Percentiles rank a stretch among this genome's conserved stretches.
Evolutionary conservation across 495 filamentous ascomycete genomes (phyloP).

Genomic region (Trichoderma orchidacearum): DNA sequence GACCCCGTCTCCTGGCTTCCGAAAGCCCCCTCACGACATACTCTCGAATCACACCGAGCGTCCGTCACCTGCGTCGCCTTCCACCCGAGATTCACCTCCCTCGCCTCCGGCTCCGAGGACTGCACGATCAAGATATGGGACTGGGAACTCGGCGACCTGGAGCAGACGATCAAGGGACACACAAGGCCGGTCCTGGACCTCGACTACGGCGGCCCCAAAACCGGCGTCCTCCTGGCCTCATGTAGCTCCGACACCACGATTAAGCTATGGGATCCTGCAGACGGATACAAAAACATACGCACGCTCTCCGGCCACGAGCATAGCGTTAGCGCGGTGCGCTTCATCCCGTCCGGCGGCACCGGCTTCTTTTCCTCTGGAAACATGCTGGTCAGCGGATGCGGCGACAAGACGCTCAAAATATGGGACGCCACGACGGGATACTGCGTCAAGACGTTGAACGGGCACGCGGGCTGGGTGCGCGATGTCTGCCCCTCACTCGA

Average conservation of each 20-base stretch:
- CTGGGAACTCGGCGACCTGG: conserved; percentile 89
- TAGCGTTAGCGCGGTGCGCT: conserved; percentile 73
- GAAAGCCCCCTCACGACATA: conserved; percentile 63
- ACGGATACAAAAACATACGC: conserved; percentile 92
- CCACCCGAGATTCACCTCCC: conserved; percentile 81
- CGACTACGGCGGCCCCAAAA: conserved; percentile 82
- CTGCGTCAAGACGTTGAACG: conserved; percentile 71
- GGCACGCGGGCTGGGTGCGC: conserved; percentile 82
- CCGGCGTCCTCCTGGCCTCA: conserved; percentile 74
- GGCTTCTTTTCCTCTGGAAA: conserved; percentile 53
- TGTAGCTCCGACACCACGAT: conserved; percentile 87
- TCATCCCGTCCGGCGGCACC: conserved; percentile 68
- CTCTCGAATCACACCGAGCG: conserved; percentile 69
- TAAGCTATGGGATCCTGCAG: conserved; percentile 89
- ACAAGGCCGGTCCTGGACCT: conserved; percentile 81
- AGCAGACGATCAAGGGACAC: conserved; percentile 85
- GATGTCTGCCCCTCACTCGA: conserved; percentile 74
- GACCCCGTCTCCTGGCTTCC: conserved; percentile 85
- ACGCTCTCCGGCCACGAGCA: conserved; percentile 92
- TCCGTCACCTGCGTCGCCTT: conserved; percentile 85
- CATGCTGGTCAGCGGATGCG: conserved; percentile 64
- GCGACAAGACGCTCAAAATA: conserved; percentile 74
- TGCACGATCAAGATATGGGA: conserved; percentile 93
- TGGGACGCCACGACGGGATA: conserved; percentile 93
- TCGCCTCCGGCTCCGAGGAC: conserved; percentile 87